Base-by-base conservation (phyloP, 2,329 filamentous ascomycete species). In the Talaromyces sp. region DNA sequence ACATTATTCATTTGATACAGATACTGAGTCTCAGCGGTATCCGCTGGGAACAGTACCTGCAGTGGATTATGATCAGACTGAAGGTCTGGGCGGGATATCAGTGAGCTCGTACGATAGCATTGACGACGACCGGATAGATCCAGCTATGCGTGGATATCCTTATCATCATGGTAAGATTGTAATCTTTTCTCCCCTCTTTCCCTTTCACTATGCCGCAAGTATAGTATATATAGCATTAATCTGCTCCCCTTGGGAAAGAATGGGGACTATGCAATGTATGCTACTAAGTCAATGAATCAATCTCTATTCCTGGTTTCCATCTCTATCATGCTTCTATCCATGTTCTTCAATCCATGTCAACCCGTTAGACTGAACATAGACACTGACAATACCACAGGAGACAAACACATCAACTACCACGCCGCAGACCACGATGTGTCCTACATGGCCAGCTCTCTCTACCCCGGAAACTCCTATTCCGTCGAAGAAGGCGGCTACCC, bases 31-130 rank as follows among this genome's bases (percentile, higher is more conserved):
- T 41, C 53, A 53, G 50, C 59, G 59, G 15, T 61, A 54, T 56
- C 43, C 59, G n/a, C 35, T 55, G 10, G 46, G 66, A 59, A 52
- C 39, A 25, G 70, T 68, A 55, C 60, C 68, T 60, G 69, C 66
- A 54, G 71, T 74, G 69, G 70, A 74, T 56, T 74, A 73, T 57
- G 72, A 75, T 53, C 72, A 73, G 56, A 74, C 72, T 1, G 72
- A 75, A 56, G 72, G 72, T 53, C 68, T 74, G 66, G 72, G 72
- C 33, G 72, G 72, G 21, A 60, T 75, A 10, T 75, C 72, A 31
- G 72, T 75, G 64, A 74, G 72, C 61, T 75, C 72, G 35, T 75
- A 75, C 61, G 72, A 75, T 51, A 74, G 71, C 59, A 69, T 75
- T 59, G 72, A 75, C 17, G 72, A 74, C 61, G 72, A 75, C 41